A percentile compares a stretch with the other conserved stretches of the same genome.
These are phyloP conservation scores for Danielia reshetovae DNA, from an alignment of 805 yeast species.

Conservation along the genomic window DNA sequence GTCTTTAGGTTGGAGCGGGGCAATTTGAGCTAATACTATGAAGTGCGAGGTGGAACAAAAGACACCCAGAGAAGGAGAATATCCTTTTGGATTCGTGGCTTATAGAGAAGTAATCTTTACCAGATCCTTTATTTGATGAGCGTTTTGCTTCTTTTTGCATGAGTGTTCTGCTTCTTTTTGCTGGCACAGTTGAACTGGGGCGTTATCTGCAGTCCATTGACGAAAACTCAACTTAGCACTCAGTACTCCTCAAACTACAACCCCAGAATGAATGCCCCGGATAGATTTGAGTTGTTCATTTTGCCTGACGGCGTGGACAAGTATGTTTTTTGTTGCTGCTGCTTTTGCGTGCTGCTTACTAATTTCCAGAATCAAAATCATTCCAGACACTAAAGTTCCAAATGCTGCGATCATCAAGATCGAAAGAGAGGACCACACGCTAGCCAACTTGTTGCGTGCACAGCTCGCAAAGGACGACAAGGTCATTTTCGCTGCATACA, in stretches of 20 bases:
- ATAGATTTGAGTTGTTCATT: constrained; percentile 93
- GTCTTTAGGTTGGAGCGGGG: too few species aligned
- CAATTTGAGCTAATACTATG: too few species aligned
- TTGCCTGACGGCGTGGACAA: constrained; percentile 97
- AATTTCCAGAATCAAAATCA: constrained; percentile 60
- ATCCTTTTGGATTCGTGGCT: too few species aligned
- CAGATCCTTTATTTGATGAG: too few species aligned
- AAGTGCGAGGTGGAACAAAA: too few species aligned
- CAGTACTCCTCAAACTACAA: not conserved
- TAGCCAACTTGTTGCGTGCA: constrained; percentile 84
- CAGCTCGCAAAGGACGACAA: constrained; percentile 81
- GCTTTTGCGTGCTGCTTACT: too few species aligned
- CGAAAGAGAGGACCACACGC: constrained; percentile 96
- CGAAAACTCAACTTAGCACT: constrained; percentile 1
- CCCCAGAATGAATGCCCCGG: constrained; percentile 92
- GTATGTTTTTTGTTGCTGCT: constrained; percentile 51
- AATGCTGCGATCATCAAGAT: constrained; percentile 90
- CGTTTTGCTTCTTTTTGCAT: too few species aligned
- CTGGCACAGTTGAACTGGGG: too few species aligned
- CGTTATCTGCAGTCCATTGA: too few species aligned
- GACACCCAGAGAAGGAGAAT: too few species aligned
- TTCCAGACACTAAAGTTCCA: constrained; percentile 93
- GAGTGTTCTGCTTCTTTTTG: too few species aligned
- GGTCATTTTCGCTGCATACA: constrained; percentile 96
- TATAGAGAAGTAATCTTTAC: too few species aligned